Evolutionary conservation across 208 protist genomes (phyloP).

Genomic region (Leishmania arabica): DNA sequence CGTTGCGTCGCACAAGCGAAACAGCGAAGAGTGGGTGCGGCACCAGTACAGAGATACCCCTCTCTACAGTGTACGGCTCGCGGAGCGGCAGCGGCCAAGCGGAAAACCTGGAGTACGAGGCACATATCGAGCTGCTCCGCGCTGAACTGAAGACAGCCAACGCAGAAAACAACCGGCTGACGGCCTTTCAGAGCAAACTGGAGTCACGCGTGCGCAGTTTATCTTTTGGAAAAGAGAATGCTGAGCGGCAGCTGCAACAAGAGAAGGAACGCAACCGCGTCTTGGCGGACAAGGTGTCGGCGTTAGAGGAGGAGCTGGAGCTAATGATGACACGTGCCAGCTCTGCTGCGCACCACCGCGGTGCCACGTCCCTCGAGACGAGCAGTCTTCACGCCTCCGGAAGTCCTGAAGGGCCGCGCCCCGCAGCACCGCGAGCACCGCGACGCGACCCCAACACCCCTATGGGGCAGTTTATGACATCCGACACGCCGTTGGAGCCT

Average conservation of each 20-base stretch:
- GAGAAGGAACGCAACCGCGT: conserved; percentile 51
- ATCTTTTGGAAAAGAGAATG: conserved; percentile 66
- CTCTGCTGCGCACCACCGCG: not conserved
- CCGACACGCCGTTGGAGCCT: not conserved
- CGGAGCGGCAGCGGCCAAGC: conserved; percentile 1
- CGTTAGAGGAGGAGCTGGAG: conserved; percentile 49
- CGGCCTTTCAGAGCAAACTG: conserved; percentile 42
- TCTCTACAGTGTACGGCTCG: conserved; percentile 4
- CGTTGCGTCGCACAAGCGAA: conserved; percentile 5
- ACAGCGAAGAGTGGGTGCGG: not conserved
- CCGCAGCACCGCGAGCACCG: not conserved
- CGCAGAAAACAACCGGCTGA: conserved; percentile 51
- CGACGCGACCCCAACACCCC: conserved; percentile 14
- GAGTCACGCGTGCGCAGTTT: conserved; percentile 53
- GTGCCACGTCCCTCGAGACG: not conserved
- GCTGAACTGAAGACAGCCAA: conserved; percentile 45
- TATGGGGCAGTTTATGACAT: not conserved
- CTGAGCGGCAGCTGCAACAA: conserved; percentile 51
- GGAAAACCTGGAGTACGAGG: conserved; percentile 25
- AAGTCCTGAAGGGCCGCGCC: not conserved
- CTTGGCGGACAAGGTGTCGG: conserved; percentile 43
- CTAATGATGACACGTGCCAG: conserved; percentile 28
- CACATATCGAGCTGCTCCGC: conserved; percentile 55
- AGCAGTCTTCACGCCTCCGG: not conserved
- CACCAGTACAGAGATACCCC: conserved; percentile 18